These are phyloP conservation scores for Lagenaria siceraria DNA, from an alignment of 306 rosid genomes.

Conservation along the genomic window DNA sequence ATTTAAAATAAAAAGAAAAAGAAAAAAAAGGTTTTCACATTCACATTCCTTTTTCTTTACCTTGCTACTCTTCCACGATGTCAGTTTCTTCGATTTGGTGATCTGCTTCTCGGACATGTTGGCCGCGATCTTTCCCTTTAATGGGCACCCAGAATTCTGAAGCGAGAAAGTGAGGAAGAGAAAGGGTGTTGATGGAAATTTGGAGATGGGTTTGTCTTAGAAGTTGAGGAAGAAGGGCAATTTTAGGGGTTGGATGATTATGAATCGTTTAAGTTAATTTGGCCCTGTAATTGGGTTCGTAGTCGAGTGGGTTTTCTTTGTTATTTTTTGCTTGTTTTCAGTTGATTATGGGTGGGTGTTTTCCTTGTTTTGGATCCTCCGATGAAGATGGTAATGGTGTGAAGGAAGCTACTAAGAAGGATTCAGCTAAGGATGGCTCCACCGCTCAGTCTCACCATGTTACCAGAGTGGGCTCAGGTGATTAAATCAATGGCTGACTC, in stretches of 20 bases:
- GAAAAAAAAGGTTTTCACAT: neutral
- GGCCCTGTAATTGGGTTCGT: conserved; percentile 22
- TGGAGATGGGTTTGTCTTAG: conserved; percentile 24
- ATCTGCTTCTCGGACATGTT: conserved; percentile 64
- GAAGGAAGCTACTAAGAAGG: conserved; percentile 59
- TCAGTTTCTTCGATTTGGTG: conserved; percentile 79
- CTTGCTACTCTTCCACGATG: conserved; percentile 30
- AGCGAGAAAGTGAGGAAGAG: conserved; percentile 12
- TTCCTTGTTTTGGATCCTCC: conserved; percentile 96
- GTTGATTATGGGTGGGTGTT: conserved; percentile 95
- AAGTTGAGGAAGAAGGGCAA: conserved; percentile 18
- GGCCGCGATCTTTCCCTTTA: conserved; percentile 48
- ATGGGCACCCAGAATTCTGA: conserved; percentile 31
- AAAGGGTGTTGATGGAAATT: conserved; percentile 25
- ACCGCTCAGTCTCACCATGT: conserved; percentile 57
- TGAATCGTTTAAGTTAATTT: neutral
- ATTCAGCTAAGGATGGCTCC: conserved; percentile 61
- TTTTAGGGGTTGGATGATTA: conserved; percentile 2
- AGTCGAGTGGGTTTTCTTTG: conserved; percentile 22
- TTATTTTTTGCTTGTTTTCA: conserved; percentile 30
- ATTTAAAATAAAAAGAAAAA: neutral
- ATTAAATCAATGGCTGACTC: neutral
- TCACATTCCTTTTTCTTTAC: conserved; percentile 30
- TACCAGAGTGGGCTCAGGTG: conserved; percentile 64
- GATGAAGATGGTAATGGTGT: conserved; percentile 44